A percentile compares a stretch with the other conserved stretches of the same genome.
These are phyloP conservation scores for Plasmodium adleri DNA, from an alignment of 169 alveolate genomes.

Conservation along the genomic window DNA sequence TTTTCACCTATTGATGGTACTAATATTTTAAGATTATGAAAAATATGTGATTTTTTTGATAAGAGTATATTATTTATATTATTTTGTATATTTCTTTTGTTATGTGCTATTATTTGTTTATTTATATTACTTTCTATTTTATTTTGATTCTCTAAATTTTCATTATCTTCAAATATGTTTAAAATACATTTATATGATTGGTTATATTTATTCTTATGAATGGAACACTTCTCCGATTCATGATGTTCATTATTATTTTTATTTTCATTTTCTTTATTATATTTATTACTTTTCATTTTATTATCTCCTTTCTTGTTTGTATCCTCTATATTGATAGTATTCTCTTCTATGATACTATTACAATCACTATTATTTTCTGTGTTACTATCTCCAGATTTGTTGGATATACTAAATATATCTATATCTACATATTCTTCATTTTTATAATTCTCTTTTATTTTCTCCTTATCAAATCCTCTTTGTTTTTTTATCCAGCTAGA, in stretches of 20 bases:
- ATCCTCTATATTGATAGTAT: background rate
- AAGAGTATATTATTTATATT: constrained; percentile 13
- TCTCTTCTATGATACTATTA: background rate
- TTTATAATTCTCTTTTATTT: constrained; percentile 6
- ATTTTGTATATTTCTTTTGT: background rate
- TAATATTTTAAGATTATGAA: constrained; percentile 69
- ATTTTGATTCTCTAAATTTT: background rate
- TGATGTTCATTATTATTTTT: background rate
- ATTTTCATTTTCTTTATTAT: background rate
- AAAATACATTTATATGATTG: too few species aligned
- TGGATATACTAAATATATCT: constrained; percentile 17
- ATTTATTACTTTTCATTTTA: background rate
- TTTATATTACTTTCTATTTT: constrained; percentile 6
- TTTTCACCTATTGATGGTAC: background rate
- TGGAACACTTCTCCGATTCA: too few species aligned
- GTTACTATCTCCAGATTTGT: constrained; percentile 5
- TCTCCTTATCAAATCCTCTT: constrained; percentile 38
- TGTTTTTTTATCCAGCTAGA: constrained; percentile 33
- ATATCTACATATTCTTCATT: constrained; percentile 7
- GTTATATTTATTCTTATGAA: too few species aligned
- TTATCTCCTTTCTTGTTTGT: background rate
- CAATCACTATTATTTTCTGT: constrained; percentile 13
- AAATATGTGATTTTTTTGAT: constrained; percentile 41
- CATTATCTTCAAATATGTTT: background rate
- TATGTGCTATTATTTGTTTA: background rate